Conservation (phyloP, 2,329 filamentous ascomycete species). For the Aureobasidium sp. region DNA sequence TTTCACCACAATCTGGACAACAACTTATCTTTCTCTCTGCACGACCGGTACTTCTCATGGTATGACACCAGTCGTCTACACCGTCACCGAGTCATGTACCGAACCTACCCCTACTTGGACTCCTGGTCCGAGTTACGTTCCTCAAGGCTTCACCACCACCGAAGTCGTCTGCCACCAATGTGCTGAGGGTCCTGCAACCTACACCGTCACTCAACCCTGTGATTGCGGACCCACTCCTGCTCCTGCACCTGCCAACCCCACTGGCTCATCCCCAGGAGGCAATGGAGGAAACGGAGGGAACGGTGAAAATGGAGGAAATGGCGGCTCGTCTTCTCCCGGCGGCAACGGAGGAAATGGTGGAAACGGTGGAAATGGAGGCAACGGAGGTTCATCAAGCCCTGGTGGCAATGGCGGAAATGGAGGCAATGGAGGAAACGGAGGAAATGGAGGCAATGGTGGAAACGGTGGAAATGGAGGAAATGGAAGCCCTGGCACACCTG, state of each 20-base stretch:
- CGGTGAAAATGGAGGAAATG: not conserved
- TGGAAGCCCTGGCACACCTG: conserved; percentile 4
- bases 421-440: conserved; percentile 3
- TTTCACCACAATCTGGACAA: conserved; percentile 31
- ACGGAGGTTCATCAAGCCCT: not conserved
- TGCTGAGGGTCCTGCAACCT: conserved; percentile 24
- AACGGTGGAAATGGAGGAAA: not conserved
- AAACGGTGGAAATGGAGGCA: not conserved
- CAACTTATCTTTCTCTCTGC: conserved; percentile 27
- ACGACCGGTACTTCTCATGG: conserved; percentile 22
- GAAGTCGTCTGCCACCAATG: conserved; percentile 26
- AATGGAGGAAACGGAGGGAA: conserved; percentile 5
- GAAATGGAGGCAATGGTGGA: not conserved
- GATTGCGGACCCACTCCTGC: conserved; percentile 25
- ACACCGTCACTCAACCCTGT: conserved; percentile 31
- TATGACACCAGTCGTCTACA: conserved; percentile 26
- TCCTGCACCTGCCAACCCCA: conserved; percentile 16
- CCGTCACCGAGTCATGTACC: conserved; percentile 30
- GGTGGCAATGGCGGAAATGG: conserved; percentile 13
- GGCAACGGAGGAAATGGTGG: conserved; percentile 17
- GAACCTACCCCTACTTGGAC: conserved; percentile 26
- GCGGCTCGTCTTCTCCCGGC: conserved; percentile 3
- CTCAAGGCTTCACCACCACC: conserved; percentile 28
- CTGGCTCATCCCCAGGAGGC: conserved; percentile 10
- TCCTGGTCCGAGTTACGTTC: conserved; percentile 26